Percentiles rank a stretch among this genome's conserved stretches.
Evolutionary conservation across 2,329 filamentous ascomycete species (phyloP).

Genomic region (Domatiomyces globalis): DNA sequence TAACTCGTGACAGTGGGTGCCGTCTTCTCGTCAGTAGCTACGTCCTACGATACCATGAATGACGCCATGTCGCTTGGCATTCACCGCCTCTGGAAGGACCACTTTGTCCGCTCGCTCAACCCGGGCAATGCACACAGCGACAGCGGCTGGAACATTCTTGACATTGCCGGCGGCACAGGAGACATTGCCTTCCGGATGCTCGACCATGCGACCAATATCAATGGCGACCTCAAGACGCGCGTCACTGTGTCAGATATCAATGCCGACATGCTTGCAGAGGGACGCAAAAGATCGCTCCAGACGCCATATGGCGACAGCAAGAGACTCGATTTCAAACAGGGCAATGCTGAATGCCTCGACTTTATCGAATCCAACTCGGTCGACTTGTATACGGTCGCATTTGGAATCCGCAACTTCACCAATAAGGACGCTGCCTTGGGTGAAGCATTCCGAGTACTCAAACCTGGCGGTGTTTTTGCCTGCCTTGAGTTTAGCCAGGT

Average conservation of each 20-base stretch:
- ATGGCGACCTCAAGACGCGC: constrained; percentile 63
- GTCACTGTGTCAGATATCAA: constrained; percentile 97
- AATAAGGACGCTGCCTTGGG: constrained; percentile 69
- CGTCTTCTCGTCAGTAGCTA: constrained; percentile 90
- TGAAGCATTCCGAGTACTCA: constrained; percentile 77
- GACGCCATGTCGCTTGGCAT: constrained; percentile 97
- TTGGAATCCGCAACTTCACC: constrained; percentile 94
- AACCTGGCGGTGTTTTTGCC: constrained; percentile 89
- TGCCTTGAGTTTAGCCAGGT: constrained; percentile 93
- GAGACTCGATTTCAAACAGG: constrained; percentile 62
- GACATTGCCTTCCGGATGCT: constrained; percentile 97
- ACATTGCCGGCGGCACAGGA: constrained; percentile 91
- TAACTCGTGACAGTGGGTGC: constrained; percentile 45
- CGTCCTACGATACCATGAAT: constrained; percentile 96
- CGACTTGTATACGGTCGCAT: constrained; percentile 93
- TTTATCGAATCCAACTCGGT: constrained; percentile 55
- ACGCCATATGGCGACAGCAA: constrained; percentile 44
- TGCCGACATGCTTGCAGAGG: constrained; percentile 81
- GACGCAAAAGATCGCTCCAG: constrained; percentile 57
- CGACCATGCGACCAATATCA: constrained; percentile 67
- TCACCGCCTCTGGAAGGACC: constrained; percentile 93
- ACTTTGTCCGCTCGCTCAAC: constrained; percentile 85
- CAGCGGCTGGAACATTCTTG: constrained; percentile 61
- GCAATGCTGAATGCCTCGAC: constrained; percentile 67
- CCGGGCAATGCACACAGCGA: constrained; percentile 46